Conservation (phyloP, 257 asterid genomes). For the Solanum stenotomum region DNA sequence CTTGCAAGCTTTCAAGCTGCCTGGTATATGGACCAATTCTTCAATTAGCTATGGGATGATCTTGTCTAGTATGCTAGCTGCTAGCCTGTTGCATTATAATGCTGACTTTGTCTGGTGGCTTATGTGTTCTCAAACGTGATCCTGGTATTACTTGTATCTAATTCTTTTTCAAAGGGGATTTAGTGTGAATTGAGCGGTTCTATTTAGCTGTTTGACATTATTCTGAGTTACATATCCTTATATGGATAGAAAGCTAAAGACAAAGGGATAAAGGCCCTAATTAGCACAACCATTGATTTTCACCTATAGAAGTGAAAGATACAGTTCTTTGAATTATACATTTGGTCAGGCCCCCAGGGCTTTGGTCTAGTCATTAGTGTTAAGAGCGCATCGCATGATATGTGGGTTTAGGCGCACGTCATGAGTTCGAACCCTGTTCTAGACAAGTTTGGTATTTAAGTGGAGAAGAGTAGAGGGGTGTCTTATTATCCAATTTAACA, state of each 20-base stretch:
- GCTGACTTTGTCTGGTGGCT: neutral
- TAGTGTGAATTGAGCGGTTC: neutral
- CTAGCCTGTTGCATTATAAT: neutral
- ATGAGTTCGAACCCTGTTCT: neutral
- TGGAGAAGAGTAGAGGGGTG: neutral
- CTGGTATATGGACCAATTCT: neutral
- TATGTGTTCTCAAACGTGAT: neutral
- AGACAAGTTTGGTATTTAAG: neutral
- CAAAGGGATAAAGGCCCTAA: neutral
- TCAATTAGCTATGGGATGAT: neutral
- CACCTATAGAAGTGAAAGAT: neutral
- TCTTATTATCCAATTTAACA: neutral
- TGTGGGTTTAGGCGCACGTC: neutral
- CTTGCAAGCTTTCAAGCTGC: neutral
- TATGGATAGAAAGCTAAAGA: neutral
- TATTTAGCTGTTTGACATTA: neutral
- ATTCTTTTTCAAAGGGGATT: neutral
- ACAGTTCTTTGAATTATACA: neutral
- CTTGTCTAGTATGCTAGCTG: neutral
- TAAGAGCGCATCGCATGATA: neutral
- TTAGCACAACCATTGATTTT: neutral
- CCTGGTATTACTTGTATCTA: neutral
- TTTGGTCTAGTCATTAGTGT: neutral
- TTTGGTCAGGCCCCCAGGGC: neutral
- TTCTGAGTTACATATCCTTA: neutral